phyloP scores from a whole-genome alignment of 805 yeast genomes.

The Pichia nakasei region DNA sequence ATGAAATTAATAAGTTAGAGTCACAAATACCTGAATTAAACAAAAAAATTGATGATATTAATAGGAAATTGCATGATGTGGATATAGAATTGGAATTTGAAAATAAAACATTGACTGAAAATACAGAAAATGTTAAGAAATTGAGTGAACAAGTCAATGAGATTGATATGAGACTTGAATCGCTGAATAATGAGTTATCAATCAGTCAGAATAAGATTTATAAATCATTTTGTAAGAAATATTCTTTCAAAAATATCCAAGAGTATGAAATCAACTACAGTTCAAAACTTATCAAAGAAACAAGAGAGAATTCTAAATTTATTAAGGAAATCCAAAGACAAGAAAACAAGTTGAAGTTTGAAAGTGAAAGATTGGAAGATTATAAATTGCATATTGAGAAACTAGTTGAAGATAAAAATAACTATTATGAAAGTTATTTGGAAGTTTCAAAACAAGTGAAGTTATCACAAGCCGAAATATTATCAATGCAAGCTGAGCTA shows the following conservation, averaged over 20 bases:
- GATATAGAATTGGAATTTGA: constrained; percentile 46
- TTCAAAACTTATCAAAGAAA: constrained; percentile 41
- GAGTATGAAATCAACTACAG: constrained; percentile 71
- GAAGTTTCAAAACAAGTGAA: constrained; percentile 28
- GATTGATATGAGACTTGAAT: constrained; percentile 22
- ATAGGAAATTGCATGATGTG: constrained; percentile 24
- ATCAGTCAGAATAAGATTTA: constrained; percentile 39
- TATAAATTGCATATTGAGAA: constrained; percentile 38
- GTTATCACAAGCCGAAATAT: constrained; percentile 26
- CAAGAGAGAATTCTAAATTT: constrained; percentile 53
- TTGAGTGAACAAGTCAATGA: constrained; percentile 16
- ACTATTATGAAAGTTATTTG: constrained; percentile 28
- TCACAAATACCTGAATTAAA: constrained; percentile 22
- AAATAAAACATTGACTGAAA: constrained; percentile 13
- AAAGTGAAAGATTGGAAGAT: constrained; percentile 47
- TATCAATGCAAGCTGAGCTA: constrained; percentile 32
- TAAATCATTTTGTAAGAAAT: constrained; percentile 41
- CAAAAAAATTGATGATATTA: constrained; percentile 18
- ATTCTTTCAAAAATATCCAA: constrained; percentile 46
- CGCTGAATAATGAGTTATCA: constrained; percentile 11
- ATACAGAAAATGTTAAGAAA: constrained; percentile 13
- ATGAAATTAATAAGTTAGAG: constrained; percentile 44
- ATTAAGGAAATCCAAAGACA: constrained; percentile 53
- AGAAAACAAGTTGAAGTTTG: constrained; percentile 56
- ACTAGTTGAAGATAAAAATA: constrained; percentile 32